Evolutionary conservation across 805 yeast genomes (phyloP).

Genomic region (Blastobotrys muscicola): DNA sequence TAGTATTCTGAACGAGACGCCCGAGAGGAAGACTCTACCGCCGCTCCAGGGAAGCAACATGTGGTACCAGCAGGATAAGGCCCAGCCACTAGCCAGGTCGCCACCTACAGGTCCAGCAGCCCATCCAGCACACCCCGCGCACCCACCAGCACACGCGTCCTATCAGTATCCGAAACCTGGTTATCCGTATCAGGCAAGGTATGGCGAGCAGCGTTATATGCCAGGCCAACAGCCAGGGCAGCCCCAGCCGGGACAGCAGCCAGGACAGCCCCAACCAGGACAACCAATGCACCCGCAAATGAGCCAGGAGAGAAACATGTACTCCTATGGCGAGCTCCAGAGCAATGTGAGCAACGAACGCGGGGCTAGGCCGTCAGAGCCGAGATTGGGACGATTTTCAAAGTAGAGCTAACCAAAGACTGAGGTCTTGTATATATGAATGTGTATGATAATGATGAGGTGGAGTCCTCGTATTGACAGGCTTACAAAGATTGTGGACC

Average conservation of each 20-base stretch:
- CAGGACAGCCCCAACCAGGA: background rate
- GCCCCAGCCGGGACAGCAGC: background rate
- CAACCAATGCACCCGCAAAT: too few relatives aligned
- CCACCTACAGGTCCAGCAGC: background rate
- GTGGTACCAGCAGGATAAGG: background rate
- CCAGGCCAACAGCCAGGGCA: background rate
- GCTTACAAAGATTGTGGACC: too few relatives aligned
- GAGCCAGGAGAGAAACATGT: background rate
- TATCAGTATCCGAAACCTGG: background rate
- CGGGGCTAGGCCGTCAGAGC: background rate
- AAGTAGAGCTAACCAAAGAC: too few relatives aligned
- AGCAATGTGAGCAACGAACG: slow-evolving; percentile 6
- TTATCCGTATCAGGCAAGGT: background rate
- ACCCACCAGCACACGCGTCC: background rate
- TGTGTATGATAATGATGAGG: too few relatives aligned
- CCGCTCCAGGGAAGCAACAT: background rate
- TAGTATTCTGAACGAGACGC: slow-evolving; percentile 11
- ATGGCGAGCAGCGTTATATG: too few relatives aligned
- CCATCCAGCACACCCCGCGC: background rate
- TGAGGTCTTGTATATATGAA: too few relatives aligned
- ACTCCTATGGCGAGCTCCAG: slow-evolving; percentile 1
- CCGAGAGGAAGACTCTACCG: slow-evolving; percentile 3
- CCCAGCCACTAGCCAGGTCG: background rate
- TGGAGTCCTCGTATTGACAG: too few relatives aligned
- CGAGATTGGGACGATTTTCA: too few relatives aligned